Evolutionary conservation across 202 grass and related monocot genomes (phyloP).

Genomic region (Dendrocalamus latiflorus): DNA sequence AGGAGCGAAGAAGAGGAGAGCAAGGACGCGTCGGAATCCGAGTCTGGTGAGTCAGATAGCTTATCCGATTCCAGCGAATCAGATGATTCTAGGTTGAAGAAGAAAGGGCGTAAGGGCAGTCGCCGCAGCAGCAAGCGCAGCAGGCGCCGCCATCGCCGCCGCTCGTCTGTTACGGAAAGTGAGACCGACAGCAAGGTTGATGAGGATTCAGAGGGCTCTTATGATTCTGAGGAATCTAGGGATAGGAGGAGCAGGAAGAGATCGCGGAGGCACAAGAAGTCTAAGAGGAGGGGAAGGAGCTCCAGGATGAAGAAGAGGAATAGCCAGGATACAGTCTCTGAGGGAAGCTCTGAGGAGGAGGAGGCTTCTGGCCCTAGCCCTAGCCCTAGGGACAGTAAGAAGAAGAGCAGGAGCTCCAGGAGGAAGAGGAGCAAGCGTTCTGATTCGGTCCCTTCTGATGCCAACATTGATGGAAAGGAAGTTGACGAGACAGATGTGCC

Average conservation of each 20-base stretch:
- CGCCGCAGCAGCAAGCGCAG: constrained; percentile 34
- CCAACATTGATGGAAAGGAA: constrained; percentile 27
- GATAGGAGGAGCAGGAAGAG: constrained; percentile 51
- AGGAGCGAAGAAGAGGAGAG: constrained; percentile 32
- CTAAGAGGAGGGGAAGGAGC: constrained; percentile 41
- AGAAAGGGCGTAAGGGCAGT: constrained; percentile 44
- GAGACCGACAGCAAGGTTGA: constrained; percentile 24
- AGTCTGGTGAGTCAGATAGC: constrained; percentile 40
- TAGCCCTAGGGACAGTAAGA: constrained; percentile 17
- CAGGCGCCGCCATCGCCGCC: constrained; percentile 13
- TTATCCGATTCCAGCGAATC: constrained; percentile 38
- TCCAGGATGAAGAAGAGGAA: constrained; percentile 42
- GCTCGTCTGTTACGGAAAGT: constrained; percentile 35
- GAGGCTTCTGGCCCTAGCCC: constrained; percentile 37
- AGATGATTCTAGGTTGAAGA: constrained; percentile 43
- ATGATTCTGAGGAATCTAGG: constrained; percentile 51
- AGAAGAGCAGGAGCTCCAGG: constrained; percentile 36
- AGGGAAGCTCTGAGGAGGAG: constrained; percentile 44
- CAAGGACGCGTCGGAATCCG: constrained; percentile 23
- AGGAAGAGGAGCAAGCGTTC: constrained; percentile 45
- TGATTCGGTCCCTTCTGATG: constrained; percentile 37
- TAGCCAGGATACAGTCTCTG: constrained; percentile 32
- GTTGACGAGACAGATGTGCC: constrained; percentile 32
- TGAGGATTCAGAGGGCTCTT: constrained; percentile 54
- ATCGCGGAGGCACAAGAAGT: constrained; percentile 37